phyloP scores from a whole-genome alignment of 495 filamentous ascomycete species.

The Neurospora sp. region DNA sequence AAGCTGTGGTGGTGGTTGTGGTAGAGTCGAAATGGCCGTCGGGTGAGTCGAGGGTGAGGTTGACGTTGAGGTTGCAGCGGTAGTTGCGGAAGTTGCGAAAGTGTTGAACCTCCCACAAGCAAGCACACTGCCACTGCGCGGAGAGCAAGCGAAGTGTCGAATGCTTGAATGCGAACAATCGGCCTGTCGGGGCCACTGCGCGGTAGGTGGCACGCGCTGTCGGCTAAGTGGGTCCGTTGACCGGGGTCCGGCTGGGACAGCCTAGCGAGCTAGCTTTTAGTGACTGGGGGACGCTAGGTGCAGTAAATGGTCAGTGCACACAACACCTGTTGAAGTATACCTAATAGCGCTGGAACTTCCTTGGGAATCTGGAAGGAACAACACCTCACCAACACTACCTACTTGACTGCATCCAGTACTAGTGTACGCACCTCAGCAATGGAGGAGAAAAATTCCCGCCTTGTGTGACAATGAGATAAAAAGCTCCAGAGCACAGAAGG shows the following conservation, averaged over 20 bases:
- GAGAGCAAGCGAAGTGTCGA: background rate
- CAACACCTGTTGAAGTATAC: background rate
- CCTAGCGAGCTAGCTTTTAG: background rate
- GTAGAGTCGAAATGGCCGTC: background rate
- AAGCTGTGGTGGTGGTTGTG: background rate
- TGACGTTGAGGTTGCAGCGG: background rate
- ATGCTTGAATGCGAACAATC: background rate
- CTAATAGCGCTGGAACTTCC: background rate
- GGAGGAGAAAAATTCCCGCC: background rate
- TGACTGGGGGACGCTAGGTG: background rate
- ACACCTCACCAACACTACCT: background rate
- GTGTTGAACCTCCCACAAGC: background rate
- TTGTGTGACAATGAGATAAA: background rate
- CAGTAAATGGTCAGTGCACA: background rate
- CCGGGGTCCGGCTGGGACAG: background rate
- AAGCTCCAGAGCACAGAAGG: too few relatives aligned
- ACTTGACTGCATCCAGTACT: background rate
- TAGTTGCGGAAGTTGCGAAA: background rate
- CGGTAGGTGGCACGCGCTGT: background rate
- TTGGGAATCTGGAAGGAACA: background rate
- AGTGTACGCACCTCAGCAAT: too few relatives aligned
- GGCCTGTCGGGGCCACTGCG: background rate
- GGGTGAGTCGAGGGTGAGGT: background rate
- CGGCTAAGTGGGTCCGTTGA: background rate
- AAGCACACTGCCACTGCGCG: background rate